Conservation (phyloP, 2,329 filamentous ascomycete genomes). For the Neonectria magnoliae region DNA sequence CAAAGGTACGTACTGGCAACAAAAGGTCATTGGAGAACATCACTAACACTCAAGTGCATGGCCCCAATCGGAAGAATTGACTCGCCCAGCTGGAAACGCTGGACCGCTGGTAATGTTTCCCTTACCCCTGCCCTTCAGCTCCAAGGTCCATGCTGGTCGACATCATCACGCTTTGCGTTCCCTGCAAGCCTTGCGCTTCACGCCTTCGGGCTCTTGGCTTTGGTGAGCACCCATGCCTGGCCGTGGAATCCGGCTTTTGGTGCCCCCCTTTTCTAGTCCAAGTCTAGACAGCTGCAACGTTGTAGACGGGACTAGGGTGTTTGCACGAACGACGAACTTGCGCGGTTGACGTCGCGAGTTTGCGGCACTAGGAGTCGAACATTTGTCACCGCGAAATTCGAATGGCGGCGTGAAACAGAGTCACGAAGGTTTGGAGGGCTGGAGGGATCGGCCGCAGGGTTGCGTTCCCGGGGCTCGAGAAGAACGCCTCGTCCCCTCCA, state of each 20-base stretch:
- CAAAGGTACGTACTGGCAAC: slow-evolving; percentile 33
- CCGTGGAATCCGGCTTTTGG: background rate
- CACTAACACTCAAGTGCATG: slow-evolving; percentile 38
- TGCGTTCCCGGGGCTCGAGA: slow-evolving; percentile 13
- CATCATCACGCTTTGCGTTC: slow-evolving; percentile 31
- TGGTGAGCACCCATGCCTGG: slow-evolving; percentile 6
- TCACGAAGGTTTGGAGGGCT: background rate
- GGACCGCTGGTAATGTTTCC: slow-evolving; percentile 14
- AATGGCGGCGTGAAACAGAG: background rate
- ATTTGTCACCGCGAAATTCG: background rate
- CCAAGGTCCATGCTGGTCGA: slow-evolving; percentile 38
- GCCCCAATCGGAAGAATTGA: slow-evolving; percentile 47
- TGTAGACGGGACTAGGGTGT: background rate
- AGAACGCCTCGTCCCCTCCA: slow-evolving; percentile 17
- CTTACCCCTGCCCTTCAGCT: slow-evolving; percentile 22
- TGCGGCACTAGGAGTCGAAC: slow-evolving; percentile 4
- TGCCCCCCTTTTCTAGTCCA: background rate
- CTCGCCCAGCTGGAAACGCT: slow-evolving; percentile 34
- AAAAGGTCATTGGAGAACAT: slow-evolving; percentile 47
- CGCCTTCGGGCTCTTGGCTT: slow-evolving; percentile 18
- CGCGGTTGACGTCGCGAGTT: background rate
- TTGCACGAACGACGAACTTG: background rate
- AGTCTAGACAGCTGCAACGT: background rate
- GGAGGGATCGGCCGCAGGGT: slow-evolving; percentile 22
- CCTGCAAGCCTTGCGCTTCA: slow-evolving; percentile 25